These are phyloP conservation scores for Acmispon strigosus DNA, from an alignment of 306 rosid genomes.

Conservation along the genomic window DNA sequence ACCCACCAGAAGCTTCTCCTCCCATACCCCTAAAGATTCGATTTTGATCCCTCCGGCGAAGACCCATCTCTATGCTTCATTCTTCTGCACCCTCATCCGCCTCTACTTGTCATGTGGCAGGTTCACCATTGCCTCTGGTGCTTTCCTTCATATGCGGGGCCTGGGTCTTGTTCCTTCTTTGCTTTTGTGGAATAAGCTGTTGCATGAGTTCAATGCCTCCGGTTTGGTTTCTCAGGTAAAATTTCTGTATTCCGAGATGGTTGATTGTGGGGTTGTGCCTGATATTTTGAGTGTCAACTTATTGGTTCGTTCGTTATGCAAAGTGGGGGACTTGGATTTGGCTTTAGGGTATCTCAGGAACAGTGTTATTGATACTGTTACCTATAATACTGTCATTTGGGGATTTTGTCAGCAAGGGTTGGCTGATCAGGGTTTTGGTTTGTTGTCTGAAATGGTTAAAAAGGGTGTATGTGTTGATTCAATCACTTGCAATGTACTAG, in stretches of 20 bases:
- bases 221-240: conserved; percentile 63
- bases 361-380: conserved; percentile 45
- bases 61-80: conserved; percentile 48
- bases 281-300: conserved; percentile 54
- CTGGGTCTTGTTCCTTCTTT: conserved; percentile 47
- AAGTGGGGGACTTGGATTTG: conserved; percentile 50
- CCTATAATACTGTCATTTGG: conserved; percentile 66
- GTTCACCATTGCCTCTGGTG: conserved; percentile 34
- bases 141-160: conserved; percentile 51
- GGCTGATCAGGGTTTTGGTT: conserved; percentile 55
- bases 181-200: conserved; percentile 57
- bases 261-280: conserved; percentile 54
- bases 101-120: conserved; percentile 58
- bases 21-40: background rate
- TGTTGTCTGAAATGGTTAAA: conserved; percentile 72
- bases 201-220: conserved; percentile 47
- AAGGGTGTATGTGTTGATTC: conserved; percentile 45
- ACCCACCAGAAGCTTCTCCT: conserved; percentile 11
- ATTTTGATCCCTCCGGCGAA: conserved; percentile 29
- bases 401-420: conserved; percentile 56
- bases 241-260: conserved; percentile 44
- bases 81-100: conserved; percentile 69
- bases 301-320: conserved; percentile 72
- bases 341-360: conserved; percentile 48
- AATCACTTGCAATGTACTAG: conserved; percentile 52